Evolutionary conservation across 768 basidiomycete genomes (phyloP).

Genomic region (Mycena rosella): DNA sequence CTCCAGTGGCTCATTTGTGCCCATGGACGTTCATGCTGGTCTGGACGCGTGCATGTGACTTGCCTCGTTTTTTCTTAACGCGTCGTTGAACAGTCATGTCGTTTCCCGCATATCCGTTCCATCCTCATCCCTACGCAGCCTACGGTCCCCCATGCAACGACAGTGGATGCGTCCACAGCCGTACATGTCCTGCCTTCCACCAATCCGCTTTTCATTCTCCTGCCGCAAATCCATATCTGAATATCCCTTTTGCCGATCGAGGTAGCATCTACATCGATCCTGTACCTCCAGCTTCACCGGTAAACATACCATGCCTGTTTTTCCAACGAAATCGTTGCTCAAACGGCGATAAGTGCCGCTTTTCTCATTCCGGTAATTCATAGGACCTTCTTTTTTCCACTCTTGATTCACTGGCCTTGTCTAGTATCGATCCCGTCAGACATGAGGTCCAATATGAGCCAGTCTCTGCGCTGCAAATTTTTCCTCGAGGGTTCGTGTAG

Average conservation of each 20-base stretch:
- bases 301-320: slow-evolving; percentile 19
- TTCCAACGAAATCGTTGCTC: slow-evolving; percentile 22
- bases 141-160: slow-evolving; percentile 14
- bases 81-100: no score
- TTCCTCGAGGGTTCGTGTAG: slow-evolving; percentile 25
- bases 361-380: slow-evolving; percentile 31
- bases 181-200: slow-evolving; percentile 22
- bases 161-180: slow-evolving; percentile 32
- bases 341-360: slow-evolving; percentile 26
- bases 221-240: not conserved
- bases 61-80: slow-evolving; percentile 6
- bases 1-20: slow-evolving; percentile 11
- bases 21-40: no score
- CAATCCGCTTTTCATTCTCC: not conserved
- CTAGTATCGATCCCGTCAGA: slow-evolving; percentile 9
- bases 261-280: not conserved
- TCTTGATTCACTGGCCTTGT: slow-evolving; percentile 8
- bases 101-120: not conserved
- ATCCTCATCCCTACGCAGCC: not conserved
- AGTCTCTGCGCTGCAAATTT: slow-evolving; percentile 22
- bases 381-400: not conserved
- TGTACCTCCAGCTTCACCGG: not conserved
- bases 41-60: no score
- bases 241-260: not conserved
- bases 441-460: not conserved